Conservation (phyloP, 2,329 filamentous ascomycete genomes). For the Fusarium sulawesiense region DNA sequence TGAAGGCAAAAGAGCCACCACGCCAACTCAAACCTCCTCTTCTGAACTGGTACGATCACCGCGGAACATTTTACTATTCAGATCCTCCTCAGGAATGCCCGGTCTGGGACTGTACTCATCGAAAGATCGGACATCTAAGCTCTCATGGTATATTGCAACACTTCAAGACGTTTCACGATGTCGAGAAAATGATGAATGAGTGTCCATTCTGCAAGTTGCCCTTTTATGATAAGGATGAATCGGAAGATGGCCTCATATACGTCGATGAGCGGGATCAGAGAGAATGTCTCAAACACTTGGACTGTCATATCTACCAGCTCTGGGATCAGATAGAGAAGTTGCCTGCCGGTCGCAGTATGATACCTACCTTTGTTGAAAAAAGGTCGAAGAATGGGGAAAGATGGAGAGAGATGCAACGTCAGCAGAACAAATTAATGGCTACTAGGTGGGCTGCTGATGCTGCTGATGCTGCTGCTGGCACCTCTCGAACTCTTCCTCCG, state of each 20-base stretch:
- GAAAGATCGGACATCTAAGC: conserved; percentile 6
- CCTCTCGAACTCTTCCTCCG: background rate
- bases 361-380: background rate
- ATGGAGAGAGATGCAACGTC: background rate
- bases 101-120: background rate
- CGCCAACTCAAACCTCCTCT: conserved; percentile 24
- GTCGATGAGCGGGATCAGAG: background rate
- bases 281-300: conserved; percentile 36
- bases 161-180: conserved; percentile 11
- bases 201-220: conserved; percentile 37
- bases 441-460: background rate
- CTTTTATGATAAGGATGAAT: background rate
- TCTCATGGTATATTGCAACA: conserved; percentile 28
- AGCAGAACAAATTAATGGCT: background rate
- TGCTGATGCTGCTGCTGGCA: background rate
- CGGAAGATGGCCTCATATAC: background rate
- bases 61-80: background rate
- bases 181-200: background rate
- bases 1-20: conserved; percentile 1
- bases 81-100: conserved; percentile 29
- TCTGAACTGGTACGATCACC: conserved; percentile 26
- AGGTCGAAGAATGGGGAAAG: background rate
- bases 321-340: conserved; percentile 22
- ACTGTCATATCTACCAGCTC: conserved; percentile 39
- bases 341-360: background rate